Percentiles rank a stretch among this genome's conserved stretches.
phyloP scores from a whole-genome alignment of 164 flowering plant species.

The Kalanchoe fedtschenkoi region DNA sequence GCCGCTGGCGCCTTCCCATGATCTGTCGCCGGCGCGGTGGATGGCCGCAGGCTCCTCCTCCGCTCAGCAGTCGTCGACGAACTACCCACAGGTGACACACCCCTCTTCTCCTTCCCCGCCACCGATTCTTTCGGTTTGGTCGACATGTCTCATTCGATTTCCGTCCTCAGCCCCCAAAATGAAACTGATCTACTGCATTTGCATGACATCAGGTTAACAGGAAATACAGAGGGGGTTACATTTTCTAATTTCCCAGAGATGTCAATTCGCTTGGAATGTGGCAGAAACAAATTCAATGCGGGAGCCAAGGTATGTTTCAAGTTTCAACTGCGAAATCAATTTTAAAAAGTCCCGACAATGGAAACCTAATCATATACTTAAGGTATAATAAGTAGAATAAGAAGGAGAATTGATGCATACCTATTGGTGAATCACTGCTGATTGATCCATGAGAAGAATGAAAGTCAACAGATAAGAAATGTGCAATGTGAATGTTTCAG shows the following conservation, averaged over 20 bases:
- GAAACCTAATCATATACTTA: too few species aligned
- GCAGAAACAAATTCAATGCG: too few species aligned
- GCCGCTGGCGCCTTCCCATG: neutral
- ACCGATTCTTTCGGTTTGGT: slow-evolving; percentile 2
- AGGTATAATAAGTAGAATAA: too few species aligned
- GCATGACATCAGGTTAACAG: neutral
- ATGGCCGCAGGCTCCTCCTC: neutral
- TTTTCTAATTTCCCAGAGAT: too few species aligned
- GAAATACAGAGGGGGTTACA: neutral
- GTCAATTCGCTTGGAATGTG: too few species aligned
- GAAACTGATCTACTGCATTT: neutral
- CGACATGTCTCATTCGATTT: neutral
- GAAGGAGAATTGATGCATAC: neutral
- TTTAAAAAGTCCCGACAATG: too few species aligned
- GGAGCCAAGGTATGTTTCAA: too few species aligned
- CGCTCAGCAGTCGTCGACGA: neutral
- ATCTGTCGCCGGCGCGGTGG: neutral
- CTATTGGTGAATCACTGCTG: neutral
- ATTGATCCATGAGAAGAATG: neutral
- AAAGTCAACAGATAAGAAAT: neutral
- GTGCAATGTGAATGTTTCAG: neutral
- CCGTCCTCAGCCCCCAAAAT: neutral
- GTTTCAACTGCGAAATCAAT: too few species aligned
- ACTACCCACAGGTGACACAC: neutral
- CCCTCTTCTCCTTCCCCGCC: slow-evolving; percentile 8